phyloP scores from a whole-genome alignment of 805 yeast species.

The Teunomyces stri region DNA sequence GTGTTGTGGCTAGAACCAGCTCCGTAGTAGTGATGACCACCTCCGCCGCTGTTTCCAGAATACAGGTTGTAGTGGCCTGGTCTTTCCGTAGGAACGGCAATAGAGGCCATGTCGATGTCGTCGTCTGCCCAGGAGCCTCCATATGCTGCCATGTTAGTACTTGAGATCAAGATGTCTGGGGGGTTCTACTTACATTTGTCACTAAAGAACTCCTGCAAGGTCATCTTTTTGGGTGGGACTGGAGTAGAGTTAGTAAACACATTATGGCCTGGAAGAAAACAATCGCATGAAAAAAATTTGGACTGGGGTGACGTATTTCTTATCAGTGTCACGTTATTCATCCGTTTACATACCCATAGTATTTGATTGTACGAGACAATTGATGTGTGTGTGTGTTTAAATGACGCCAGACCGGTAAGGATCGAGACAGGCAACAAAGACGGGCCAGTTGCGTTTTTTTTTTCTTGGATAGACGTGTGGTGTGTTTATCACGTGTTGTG shows the following conservation, averaged over 20 bases:
- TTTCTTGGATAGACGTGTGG: background rate
- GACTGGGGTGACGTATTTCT: no score
- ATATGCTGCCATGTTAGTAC: slow-evolving; percentile 31
- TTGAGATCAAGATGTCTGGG: background rate
- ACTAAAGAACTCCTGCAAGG: slow-evolving; percentile 44
- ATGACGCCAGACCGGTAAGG: slow-evolving; percentile 3
- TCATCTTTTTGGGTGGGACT: slow-evolving; percentile 47
- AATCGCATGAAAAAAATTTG: no score
- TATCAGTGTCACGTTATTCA: background rate
- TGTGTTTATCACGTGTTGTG: background rate
- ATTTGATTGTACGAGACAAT: background rate
- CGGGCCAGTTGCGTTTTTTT: background rate
- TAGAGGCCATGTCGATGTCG: slow-evolving; percentile 44
- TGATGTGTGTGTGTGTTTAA: background rate
- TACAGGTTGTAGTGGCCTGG: slow-evolving; percentile 4
- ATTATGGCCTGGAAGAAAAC: background rate
- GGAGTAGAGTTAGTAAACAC: slow-evolving; percentile 10
- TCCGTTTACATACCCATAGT: slow-evolving; percentile 10
- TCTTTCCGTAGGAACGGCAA: slow-evolving; percentile 43
- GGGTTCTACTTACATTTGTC: slow-evolving; percentile 40
- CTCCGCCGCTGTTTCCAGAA: slow-evolving; percentile 3
- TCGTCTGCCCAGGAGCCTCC: slow-evolving; percentile 51
- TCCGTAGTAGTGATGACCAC: slow-evolving; percentile 3
- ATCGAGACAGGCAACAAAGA: slow-evolving; percentile 1
- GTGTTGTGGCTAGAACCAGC: slow-evolving; percentile 10